Conservation (phyloP, 768 basidiomycete species). For the Boletus edulis region DNA sequence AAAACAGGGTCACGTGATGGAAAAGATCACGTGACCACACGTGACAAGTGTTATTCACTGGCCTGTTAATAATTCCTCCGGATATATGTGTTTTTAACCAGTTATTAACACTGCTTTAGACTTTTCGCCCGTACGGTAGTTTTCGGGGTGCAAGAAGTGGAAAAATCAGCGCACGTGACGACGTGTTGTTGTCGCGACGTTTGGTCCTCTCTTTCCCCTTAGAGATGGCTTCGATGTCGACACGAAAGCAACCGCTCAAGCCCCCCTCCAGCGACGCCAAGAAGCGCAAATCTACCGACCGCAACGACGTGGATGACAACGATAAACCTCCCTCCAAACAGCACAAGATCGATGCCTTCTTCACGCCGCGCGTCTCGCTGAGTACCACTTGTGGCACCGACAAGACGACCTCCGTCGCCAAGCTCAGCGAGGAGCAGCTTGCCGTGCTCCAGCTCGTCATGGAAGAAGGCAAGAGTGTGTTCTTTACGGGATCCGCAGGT, state of each 20-base stretch:
- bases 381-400: conserved; percentile 30
- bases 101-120: too few relatives aligned
- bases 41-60: too few relatives aligned
- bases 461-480: conserved; percentile 56
- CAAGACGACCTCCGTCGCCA: conserved; percentile 32
- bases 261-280: conserved; percentile 9
- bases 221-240: conserved; percentile 4
- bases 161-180: conserved; percentile 24
- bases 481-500: conserved; percentile 74
- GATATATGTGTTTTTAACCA: too few relatives aligned
- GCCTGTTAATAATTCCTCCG: too few relatives aligned
- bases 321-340: conserved; percentile 15
- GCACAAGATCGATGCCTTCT: conserved; percentile 25
- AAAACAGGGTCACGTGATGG: too few relatives aligned
- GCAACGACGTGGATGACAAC: not conserved
- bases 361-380: conserved; percentile 27
- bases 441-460: conserved; percentile 50
- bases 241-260: conserved; percentile 10
- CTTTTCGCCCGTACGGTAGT: too few relatives aligned
- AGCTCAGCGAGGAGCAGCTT: conserved; percentile 54
- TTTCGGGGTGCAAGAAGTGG: not conserved
- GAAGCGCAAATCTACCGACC: conserved; percentile 22
- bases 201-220: not conserved
- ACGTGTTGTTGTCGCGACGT: conserved; percentile 18
- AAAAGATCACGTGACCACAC: too few relatives aligned